Percentiles rank a stretch among this genome's conserved stretches.
Evolutionary conservation across 1,139 yeast genomes (phyloP).

Genomic region (Nadsonia starkeyi-henricii): DNA sequence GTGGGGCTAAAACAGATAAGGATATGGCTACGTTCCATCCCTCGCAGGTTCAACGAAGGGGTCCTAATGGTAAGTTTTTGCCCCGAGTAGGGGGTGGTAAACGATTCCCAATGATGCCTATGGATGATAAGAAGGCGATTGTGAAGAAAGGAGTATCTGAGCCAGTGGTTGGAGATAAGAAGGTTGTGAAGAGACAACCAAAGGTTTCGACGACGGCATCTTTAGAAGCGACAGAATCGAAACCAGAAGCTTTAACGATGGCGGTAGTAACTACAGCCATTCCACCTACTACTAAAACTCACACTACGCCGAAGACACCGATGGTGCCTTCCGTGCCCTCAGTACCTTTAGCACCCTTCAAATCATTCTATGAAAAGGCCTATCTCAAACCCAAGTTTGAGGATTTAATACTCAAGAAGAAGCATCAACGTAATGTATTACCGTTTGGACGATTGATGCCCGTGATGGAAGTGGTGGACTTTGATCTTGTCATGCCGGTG

Average conservation of each 20-base stretch:
- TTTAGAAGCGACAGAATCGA: too few species aligned
- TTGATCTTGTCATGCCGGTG: conserved; percentile 51
- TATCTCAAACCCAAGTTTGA: conserved; percentile 11
- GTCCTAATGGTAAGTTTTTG: neutral
- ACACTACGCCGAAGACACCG: neutral
- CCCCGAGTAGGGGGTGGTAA: neutral
- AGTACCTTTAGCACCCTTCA: neutral
- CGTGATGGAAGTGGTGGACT: conserved; percentile 46
- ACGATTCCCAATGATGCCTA: neutral
- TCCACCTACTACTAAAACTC: too few species aligned
- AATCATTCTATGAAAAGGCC: conserved; percentile 12
- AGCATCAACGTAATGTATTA: conserved; percentile 10
- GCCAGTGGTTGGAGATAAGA: too few species aligned
- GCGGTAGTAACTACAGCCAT: too few species aligned
- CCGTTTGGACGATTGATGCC: conserved; percentile 17
- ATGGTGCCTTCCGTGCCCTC: conserved; percentile 1
- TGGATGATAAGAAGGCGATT: conserved; percentile 2
- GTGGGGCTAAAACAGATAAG: neutral
- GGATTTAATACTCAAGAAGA: conserved; percentile 12
- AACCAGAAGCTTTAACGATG: too few species aligned
- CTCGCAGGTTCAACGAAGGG: neutral
- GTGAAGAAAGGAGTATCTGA: too few species aligned
- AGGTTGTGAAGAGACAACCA: too few species aligned
- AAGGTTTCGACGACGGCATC: too few species aligned
- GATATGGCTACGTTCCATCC: neutral